A percentile compares a stretch with the other conserved stretches of the same genome.
Conservation (phyloP, 768 basidiomycete species). For the Leucocoprinus birnbaumii region DNA sequence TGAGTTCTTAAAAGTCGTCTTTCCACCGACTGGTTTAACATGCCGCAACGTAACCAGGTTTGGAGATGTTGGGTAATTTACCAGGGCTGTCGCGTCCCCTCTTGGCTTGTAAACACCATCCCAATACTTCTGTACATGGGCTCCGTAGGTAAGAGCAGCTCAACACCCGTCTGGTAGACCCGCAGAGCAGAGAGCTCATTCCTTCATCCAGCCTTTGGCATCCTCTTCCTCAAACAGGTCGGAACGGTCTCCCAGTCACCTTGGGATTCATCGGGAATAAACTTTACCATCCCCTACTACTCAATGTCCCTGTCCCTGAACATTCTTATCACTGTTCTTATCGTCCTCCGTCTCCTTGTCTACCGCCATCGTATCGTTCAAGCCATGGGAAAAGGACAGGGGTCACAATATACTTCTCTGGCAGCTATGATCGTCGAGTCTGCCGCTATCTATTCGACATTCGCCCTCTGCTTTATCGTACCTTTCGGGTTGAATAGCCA, state of each 20-base stretch:
- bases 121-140: neutral
- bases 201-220: neutral
- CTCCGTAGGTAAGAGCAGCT: neutral
- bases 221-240: slow-evolving; percentile 7
- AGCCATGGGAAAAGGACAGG: slow-evolving; percentile 9
- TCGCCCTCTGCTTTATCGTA: slow-evolving; percentile 35
- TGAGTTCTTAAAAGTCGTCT: neutral
- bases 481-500: slow-evolving; percentile 31
- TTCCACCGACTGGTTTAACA: neutral
- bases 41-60: slow-evolving; percentile 8
- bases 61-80: slow-evolving; percentile 20
- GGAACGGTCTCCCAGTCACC: slow-evolving; percentile 2
- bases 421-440: slow-evolving; percentile 31
- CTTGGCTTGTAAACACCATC: neutral
- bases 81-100: neutral
- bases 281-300: slow-evolving; percentile 24
- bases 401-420: slow-evolving; percentile 20
- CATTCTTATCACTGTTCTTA: slow-evolving; percentile 25
- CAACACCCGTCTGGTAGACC: neutral
- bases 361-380: slow-evolving; percentile 15
- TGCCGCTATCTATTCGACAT: slow-evolving; percentile 15
- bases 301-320: slow-evolving; percentile 22
- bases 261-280: slow-evolving; percentile 2
- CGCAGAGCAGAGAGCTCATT: neutral
- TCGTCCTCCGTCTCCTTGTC: slow-evolving; percentile 21